Evolutionary conservation across 768 basidiomycete species (phyloP).

Genomic region (Macrolepiota fuliginosa): DNA sequence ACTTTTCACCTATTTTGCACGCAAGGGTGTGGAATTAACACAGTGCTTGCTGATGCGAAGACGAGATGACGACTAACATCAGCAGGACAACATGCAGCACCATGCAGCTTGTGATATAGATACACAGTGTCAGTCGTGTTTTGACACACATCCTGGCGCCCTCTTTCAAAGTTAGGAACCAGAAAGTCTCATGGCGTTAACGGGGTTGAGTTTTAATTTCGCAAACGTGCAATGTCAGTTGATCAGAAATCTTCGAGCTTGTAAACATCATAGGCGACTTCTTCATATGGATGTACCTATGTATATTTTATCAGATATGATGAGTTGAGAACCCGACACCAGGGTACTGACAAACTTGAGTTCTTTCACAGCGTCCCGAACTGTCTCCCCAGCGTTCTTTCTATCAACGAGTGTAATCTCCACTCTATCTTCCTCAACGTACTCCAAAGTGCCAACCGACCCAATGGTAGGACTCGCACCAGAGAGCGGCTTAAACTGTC

Average conservation of each 20-base stretch:
- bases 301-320: not conserved
- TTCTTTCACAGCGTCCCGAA: constrained; percentile 39
- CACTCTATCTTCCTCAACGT: constrained; percentile 52
- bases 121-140: too few relatives aligned
- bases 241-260: constrained; percentile 41
- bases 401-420: constrained; percentile 45
- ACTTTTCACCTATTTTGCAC: not conserved
- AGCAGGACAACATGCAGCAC: not conserved
- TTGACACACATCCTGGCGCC: too few relatives aligned
- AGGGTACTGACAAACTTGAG: constrained; percentile 40
- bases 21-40: not conserved
- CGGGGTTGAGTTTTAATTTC: not conserved
- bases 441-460: constrained; percentile 37
- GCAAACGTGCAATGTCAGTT: not conserved
- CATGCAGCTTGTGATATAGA: too few relatives aligned
- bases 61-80: not conserved
- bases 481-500: constrained; percentile 42
- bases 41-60: not conserved
- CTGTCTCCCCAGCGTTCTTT: constrained; percentile 29
- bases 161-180: too few relatives aligned
- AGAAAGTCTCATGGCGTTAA: not conserved
- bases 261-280: constrained; percentile 57
- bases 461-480: constrained; percentile 48
- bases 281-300: constrained; percentile 56
- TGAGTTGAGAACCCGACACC: not conserved